Evolutionary conservation across 805 yeast species (phyloP).

Genomic region (Blastobotrys parvus): DNA sequence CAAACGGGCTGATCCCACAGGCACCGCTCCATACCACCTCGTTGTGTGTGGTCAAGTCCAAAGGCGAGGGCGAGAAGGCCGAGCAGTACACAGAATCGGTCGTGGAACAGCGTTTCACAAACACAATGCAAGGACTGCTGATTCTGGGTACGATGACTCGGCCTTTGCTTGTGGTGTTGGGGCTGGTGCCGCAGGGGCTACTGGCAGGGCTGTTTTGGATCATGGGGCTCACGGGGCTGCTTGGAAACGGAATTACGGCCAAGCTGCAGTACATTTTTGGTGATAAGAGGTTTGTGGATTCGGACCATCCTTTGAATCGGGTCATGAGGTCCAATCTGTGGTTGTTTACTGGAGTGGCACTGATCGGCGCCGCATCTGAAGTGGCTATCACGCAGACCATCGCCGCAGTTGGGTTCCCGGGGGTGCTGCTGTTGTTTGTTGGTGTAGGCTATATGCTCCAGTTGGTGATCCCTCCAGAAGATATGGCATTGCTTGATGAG

Average conservation of each 20-base stretch:
- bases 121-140: conserved; percentile 74
- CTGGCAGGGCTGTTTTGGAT: conserved; percentile 86
- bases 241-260: conserved; percentile 54
- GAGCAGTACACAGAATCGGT: conserved; percentile 39
- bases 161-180: conserved; percentile 74
- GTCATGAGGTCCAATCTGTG: conserved; percentile 35
- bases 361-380: conserved; percentile 68
- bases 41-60: conserved; percentile 45
- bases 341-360: conserved; percentile 48
- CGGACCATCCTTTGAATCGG: conserved; percentile 26
- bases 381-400: conserved; percentile 76
- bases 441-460: conserved; percentile 59
- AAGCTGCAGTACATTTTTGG: conserved; percentile 55
- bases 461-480: conserved; percentile 49
- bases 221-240: conserved; percentile 80
- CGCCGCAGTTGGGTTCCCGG: conserved; percentile 94
- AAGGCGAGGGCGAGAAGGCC: neutral
- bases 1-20: conserved; percentile 94
- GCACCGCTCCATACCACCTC: conserved; percentile 90
- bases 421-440: conserved; percentile 61
- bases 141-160: conserved; percentile 83
- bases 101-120: conserved; percentile 85
- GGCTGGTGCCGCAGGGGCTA: conserved; percentile 85
- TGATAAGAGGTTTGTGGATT: conserved; percentile 40
- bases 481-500: conserved; percentile 57